phyloP scores from a whole-genome alignment of 2,329 filamentous ascomycete genomes.

The Pseudovirgaria hyperparasitica region DNA sequence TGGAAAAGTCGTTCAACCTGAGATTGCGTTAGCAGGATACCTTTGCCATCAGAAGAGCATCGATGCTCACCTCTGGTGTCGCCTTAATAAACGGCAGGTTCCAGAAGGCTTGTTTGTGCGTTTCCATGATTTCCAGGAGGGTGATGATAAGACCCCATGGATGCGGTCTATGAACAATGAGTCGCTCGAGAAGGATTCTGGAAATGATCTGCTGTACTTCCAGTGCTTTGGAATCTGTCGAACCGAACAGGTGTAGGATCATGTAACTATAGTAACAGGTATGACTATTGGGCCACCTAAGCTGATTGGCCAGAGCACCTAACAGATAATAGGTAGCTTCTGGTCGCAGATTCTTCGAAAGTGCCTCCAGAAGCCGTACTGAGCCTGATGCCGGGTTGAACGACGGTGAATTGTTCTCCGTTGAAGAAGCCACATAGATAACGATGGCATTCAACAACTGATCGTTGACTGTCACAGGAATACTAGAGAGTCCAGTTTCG shows the following conservation, averaged over 20 bases:
- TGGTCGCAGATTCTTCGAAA: constrained; percentile 61
- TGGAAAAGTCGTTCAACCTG: constrained; percentile 35
- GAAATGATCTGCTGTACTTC: constrained; percentile 87
- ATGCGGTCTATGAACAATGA: constrained; percentile 82
- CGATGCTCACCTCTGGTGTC: constrained; percentile 59
- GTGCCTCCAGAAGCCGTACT: constrained; percentile 58
- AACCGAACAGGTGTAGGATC: constrained; percentile 68
- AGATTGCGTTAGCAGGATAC: constrained; percentile 6
- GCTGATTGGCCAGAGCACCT: constrained; percentile 75
- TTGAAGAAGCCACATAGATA: constrained; percentile 66
- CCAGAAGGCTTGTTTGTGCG: constrained; percentile 83
- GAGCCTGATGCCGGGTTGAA: constrained; percentile 56
- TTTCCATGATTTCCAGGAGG: constrained; percentile 80
- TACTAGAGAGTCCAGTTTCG: constrained; percentile 52
- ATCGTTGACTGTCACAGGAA: constrained; percentile 55
- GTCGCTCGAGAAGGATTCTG: constrained; percentile 73
- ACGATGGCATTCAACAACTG: constrained; percentile 68
- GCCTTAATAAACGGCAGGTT: constrained; percentile 85
- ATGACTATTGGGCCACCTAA: constrained; percentile 78
- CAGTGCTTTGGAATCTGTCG: constrained; percentile 48
- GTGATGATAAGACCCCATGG: constrained; percentile 91
- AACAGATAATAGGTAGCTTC: constrained; percentile 79
- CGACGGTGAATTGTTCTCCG: constrained; percentile 46
- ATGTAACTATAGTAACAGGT: constrained; percentile 89
- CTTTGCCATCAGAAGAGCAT: constrained; percentile 10